phyloP scores from a whole-genome alignment of 2,329 filamentous ascomycete genomes.

The Fusarium sp. region DNA sequence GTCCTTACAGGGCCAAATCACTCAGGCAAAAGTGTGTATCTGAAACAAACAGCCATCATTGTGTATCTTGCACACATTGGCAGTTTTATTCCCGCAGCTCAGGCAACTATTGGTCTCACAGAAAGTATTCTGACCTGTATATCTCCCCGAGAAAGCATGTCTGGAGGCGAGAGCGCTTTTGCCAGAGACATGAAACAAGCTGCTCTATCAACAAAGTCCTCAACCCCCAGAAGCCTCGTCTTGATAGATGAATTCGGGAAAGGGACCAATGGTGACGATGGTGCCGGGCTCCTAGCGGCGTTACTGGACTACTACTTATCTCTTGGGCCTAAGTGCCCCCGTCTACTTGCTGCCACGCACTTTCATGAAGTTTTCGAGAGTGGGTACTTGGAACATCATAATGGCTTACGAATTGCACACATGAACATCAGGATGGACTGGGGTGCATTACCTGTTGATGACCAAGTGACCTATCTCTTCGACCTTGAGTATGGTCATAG shows the following conservation, averaged over 20 bases:
- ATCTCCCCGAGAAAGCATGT: conserved; percentile 75
- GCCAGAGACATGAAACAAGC: conserved; percentile 89
- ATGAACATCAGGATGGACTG: conserved; percentile 77
- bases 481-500: conserved; percentile 76
- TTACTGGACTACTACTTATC: conserved; percentile 68
- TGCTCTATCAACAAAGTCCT: conserved; percentile 78
- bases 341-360: conserved; percentile 72
- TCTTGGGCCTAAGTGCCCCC: conserved; percentile 62
- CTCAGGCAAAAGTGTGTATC: conserved; percentile 94
- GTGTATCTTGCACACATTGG: conserved; percentile 94
- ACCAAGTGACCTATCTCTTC: conserved; percentile 81
- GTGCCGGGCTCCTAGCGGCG: conserved; percentile 69
- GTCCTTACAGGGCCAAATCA: conserved; percentile 94
- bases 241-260: conserved; percentile 94
- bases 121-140: conserved; percentile 93
- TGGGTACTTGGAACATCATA: conserved; percentile 64
- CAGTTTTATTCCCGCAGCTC: conserved; percentile 86
- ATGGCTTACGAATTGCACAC: conserved; percentile 70
- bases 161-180: conserved; percentile 71
- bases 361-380: conserved; percentile 80
- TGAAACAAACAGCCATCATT: conserved; percentile 92
- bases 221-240: conserved; percentile 81
- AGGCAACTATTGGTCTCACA: conserved; percentile 83
- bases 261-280: conserved; percentile 69
- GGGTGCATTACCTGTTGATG: conserved; percentile 62